Evolutionary conservation across 1,139 yeast genomes (phyloP).

Genomic region (Pichia sp.): DNA sequence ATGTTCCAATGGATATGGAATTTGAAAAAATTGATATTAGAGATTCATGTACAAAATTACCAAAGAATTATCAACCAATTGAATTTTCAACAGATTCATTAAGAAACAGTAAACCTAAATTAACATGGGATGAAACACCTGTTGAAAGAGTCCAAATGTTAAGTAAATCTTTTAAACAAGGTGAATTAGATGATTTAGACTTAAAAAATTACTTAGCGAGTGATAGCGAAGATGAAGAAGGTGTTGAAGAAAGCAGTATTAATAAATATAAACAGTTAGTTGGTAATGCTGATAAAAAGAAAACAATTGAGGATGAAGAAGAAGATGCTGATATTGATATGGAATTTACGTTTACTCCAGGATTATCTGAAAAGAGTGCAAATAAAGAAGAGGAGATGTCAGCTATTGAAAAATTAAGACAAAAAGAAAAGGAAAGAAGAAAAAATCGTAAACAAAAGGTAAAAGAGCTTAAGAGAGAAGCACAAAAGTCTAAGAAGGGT

Average conservation of each 20-base stretch:
- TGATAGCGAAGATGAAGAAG: conserved; percentile 56
- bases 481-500: conserved; percentile 36
- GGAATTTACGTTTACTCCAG: conserved; percentile 96
- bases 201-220: conserved; percentile 92
- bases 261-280: conserved; percentile 63
- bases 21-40: conserved; percentile 66
- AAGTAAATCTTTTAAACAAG: conserved; percentile 75
- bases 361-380: conserved; percentile 45
- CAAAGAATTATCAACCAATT: conserved; percentile 75
- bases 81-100: conserved; percentile 88
- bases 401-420: conserved; percentile 73
- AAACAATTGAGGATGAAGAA: conserved; percentile 28
- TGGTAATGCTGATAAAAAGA: conserved; percentile 27
- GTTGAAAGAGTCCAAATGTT: conserved; percentile 78
- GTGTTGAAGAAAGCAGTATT: conserved; percentile 38
- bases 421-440: conserved; percentile 91
- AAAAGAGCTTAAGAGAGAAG: conserved; percentile 46
- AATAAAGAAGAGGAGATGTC: conserved; percentile 50
- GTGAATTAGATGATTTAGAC: conserved; percentile 94
- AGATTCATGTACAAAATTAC: conserved; percentile 67
- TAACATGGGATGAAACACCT: conserved; percentile 99
- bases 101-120: conserved; percentile 86
- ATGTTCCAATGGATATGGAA: conserved; percentile 85
- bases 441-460: conserved; percentile 70
- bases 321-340: conserved; percentile 74